Evolutionary conservation across 1,139 yeast species (phyloP).

Genomic region (Yamadazyma diospyri): DNA sequence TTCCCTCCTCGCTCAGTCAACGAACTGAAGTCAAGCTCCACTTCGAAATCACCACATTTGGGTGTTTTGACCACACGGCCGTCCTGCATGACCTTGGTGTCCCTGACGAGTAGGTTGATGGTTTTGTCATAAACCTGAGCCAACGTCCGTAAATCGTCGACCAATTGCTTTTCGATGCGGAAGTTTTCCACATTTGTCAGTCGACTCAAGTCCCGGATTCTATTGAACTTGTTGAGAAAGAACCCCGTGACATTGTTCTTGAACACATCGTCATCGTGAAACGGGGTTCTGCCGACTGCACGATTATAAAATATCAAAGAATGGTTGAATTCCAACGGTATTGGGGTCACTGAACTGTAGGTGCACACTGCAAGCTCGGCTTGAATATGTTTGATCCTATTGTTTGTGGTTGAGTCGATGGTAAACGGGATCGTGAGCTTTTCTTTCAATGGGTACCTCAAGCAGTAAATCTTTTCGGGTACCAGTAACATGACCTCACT

Average conservation of each 20-base stretch:
- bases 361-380: constrained; percentile 35
- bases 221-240: constrained; percentile 18
- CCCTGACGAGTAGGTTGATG: constrained; percentile 16
- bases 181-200: constrained; percentile 25
- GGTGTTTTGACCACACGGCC: constrained; percentile 3
- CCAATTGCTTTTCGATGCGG: constrained; percentile 26
- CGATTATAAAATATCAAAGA: constrained; percentile 30
- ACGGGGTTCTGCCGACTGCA: constrained; percentile 7
- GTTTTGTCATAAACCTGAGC: constrained; percentile 26
- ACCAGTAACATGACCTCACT: constrained; percentile 17
- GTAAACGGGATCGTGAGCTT: constrained; percentile 24
- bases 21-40: constrained; percentile 10
- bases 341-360: constrained; percentile 27
- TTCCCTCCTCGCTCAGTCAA: constrained; percentile 4
- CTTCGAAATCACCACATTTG: constrained; percentile 6
- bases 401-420: not conserved
- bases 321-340: constrained; percentile 42
- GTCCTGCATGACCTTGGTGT: constrained; percentile 6
- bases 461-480: constrained; percentile 24
- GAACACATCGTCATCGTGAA: constrained; percentile 25
- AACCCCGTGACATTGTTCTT: constrained; percentile 21
- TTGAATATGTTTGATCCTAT: constrained; percentile 27
- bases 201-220: constrained; percentile 20
- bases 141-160: constrained; percentile 30
- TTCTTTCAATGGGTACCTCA: constrained; percentile 30